phyloP scores from a whole-genome alignment of 768 basidiomycete genomes.

The Boletus coccyginus region DNA sequence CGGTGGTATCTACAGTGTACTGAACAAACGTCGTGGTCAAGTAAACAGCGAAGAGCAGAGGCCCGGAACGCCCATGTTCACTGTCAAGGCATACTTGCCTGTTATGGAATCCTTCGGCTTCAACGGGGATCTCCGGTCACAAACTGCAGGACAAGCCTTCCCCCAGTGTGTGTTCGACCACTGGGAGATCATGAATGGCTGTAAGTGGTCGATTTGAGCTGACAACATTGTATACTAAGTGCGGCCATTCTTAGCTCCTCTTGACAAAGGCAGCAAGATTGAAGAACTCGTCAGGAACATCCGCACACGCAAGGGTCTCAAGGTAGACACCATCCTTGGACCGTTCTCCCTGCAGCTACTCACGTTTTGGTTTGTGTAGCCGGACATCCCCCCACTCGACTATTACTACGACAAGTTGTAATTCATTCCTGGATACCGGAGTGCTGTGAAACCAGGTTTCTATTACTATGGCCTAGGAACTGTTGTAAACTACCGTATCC shows the following conservation, averaged over 20 bases:
- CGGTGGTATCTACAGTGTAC: slow-evolving; percentile 91
- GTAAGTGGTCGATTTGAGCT: slow-evolving; percentile 41
- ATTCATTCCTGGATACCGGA: slow-evolving; percentile 16
- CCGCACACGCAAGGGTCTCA: slow-evolving; percentile 93
- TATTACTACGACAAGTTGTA: slow-evolving; percentile 94
- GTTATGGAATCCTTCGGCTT: slow-evolving; percentile 95
- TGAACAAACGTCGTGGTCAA: slow-evolving; percentile 98
- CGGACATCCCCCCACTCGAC: slow-evolving; percentile 84
- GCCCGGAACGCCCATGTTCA: slow-evolving; percentile 98
- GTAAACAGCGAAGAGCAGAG: slow-evolving; percentile 98
- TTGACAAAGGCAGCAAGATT: slow-evolving; percentile 90
- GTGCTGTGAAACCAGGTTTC: slow-evolving; percentile 8
- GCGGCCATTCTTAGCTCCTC: slow-evolving; percentile 44
- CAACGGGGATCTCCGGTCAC: slow-evolving; percentile 91
- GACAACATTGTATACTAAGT: background rate
- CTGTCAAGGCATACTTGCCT: slow-evolving; percentile 94
- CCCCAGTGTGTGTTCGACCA: slow-evolving; percentile 94
- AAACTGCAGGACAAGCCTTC: slow-evolving; percentile 97
- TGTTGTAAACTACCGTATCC: slow-evolving; percentile 20
- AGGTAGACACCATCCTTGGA: slow-evolving; percentile 43
- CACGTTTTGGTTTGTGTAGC: slow-evolving; percentile 44
- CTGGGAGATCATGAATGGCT: slow-evolving; percentile 83
- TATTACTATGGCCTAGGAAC: background rate
- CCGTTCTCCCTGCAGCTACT: background rate
- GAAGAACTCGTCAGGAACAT: slow-evolving; percentile 81